Evolutionary conservation across 1,284 basidiomycete genomes (phyloP), one percentile per base, ranked within the genome.

Genomic region (Ustilago hordei): DNA sequence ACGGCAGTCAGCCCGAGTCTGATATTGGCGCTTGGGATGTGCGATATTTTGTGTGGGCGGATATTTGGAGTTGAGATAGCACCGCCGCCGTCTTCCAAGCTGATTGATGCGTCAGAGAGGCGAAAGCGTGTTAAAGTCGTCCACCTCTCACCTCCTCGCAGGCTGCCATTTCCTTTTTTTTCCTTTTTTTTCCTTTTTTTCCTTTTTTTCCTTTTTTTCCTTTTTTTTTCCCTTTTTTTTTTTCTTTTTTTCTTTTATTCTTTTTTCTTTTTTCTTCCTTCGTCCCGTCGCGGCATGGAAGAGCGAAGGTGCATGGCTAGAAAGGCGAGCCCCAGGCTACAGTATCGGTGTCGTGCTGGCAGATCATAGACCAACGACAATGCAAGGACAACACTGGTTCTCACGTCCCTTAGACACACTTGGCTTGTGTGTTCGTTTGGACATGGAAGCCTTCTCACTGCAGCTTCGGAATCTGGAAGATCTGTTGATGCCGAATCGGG

Each of bases 391-490:
- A 8, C 17, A 19, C 8, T 7, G n/a, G 17, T 19, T 19, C 43
- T 6, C n/a, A 45, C n/a, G 19, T n/a, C 43, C 13, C 1, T 19
- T 8, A 11, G 19, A 19, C 9, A 38, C 11, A 45, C 43, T 45
- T 19, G n/a, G 43, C 19, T 45, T 7, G 39, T 43, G 39, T 45
- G 12, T 45, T 45, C 8, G n/a, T 45, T 19, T 45, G 43, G n/a
- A 19, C 43, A 19, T 11, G 4, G 43, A 45, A 19, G 7, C 17
- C n/a, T 19, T 15, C 17, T 19, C 1, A 45, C 43, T 45, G 43
- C 43, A 45, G 43, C 43, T 45, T 45, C 43, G 43, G 43, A 19
- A 45, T 45, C 43, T 45, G 19, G 43, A 45, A 45, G 43, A 45
- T 19, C 13, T 15, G 39, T 17, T 17, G 11, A 19, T 45, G n/a